phyloP scores from a whole-genome alignment of 83 land plant genomes.

The Isoetes engelmannii region DNA sequence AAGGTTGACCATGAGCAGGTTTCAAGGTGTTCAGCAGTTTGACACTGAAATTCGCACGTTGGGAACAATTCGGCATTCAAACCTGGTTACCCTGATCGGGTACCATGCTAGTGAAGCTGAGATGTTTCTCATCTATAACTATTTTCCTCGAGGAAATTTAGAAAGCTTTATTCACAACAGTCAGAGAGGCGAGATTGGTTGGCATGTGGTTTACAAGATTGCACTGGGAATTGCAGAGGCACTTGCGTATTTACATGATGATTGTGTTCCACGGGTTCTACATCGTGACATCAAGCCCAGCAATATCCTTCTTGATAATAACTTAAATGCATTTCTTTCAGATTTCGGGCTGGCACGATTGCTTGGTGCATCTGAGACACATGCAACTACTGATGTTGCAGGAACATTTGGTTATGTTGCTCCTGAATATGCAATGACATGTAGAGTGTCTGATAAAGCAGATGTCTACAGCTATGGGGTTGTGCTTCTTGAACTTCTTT shows the following conservation, averaged over 20 bases:
- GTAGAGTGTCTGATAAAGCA: constrained; percentile 32
- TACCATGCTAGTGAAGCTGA: constrained; percentile 37
- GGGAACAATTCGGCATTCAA: constrained; percentile 29
- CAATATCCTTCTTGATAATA: constrained; percentile 32
- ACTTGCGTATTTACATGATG: constrained; percentile 31
- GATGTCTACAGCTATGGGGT: constrained; percentile 40
- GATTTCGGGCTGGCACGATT: constrained; percentile 37
- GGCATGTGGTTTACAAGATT: constrained; percentile 27
- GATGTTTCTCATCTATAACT: constrained; percentile 36
- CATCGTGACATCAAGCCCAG: constrained; percentile 37
- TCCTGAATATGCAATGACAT: constrained; percentile 37
- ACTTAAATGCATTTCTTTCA: constrained; percentile 27
- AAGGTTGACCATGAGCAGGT: constrained; percentile 34
- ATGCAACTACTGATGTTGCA: constrained; percentile 37
- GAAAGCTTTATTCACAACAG: constrained; percentile 22
- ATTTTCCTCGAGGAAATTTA: constrained; percentile 32
- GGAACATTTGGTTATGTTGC: constrained; percentile 37
- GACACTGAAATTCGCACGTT: constrained; percentile 34
- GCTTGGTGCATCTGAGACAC: constrained; percentile 33
- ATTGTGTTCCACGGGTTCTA: constrained; percentile 28
- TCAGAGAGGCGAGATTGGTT: constrained; percentile 21
- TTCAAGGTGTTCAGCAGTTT: constrained; percentile 39
- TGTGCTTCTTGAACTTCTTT: constrained; percentile 34
- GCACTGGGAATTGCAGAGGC: constrained; percentile 31
- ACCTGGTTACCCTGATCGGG: constrained; percentile 31